Conservation (phyloP, 768 basidiomycete genomes). For the Lentinula raphanica region DNA sequence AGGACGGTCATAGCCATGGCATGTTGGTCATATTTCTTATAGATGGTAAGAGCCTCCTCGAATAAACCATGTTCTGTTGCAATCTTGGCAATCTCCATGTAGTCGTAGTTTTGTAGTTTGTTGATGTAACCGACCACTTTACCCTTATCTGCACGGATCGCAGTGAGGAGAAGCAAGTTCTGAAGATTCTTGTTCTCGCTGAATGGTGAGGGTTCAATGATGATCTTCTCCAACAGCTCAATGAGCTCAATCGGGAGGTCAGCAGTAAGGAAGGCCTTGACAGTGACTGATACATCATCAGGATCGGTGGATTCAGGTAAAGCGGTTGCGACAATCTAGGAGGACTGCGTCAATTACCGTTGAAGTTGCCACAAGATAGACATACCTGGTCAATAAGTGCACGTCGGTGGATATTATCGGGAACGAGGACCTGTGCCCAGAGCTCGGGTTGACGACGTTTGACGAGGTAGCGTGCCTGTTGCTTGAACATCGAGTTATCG, state of each 20-base stretch:
- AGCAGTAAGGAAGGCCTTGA: conserved; percentile 96
- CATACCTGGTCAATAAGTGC: conserved; percentile 86
- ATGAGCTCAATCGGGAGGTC: conserved; percentile 97
- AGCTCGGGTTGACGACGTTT: conserved; percentile 93
- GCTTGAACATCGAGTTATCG: conserved; percentile 99
- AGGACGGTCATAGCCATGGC: conserved; percentile 95
- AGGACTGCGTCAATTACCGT: conserved; percentile 7
- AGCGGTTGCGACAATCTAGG: conserved; percentile 86
- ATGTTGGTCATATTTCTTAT: conserved; percentile 96
- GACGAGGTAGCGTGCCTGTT: conserved; percentile 96
- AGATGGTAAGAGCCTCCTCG: conserved; percentile 95
- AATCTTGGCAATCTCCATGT: conserved; percentile 91
- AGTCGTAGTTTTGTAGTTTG: conserved; percentile 93
- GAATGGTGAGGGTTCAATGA: conserved; percentile 95
- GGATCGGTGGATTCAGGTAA: conserved; percentile 96
- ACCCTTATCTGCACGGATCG: conserved; percentile 96
- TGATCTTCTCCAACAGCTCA: conserved; percentile 96
- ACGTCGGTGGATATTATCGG: conserved; percentile 88
- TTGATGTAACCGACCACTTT: conserved; percentile 98
- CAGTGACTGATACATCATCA: conserved; percentile 96
- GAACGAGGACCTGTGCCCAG: conserved; percentile 90
- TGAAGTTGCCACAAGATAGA: not conserved
- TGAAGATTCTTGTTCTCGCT: conserved; percentile 96
- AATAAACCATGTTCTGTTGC: conserved; percentile 93
- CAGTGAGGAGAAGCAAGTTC: conserved; percentile 90